Evolutionary conservation across 2,329 filamentous ascomycete species (phyloP), one percentile per base, ranked within the genome.

Genomic region (Alternaria solani): DNA sequence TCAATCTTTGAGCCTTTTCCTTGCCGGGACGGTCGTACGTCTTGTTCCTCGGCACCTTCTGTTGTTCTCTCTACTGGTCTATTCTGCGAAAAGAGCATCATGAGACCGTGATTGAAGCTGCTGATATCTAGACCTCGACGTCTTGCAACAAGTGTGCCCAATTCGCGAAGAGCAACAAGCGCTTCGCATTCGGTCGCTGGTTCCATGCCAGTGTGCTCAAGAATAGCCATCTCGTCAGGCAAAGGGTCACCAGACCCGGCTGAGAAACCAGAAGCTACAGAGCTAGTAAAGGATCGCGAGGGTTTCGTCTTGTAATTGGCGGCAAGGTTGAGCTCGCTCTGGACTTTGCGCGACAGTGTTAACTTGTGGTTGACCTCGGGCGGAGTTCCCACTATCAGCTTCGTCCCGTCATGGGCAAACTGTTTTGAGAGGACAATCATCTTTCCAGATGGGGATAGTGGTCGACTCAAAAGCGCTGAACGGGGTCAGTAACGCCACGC

Each of bases 351-450:
- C 25, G 74, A 71, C 11, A 77, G 65, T 3, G 59, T 69, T 1
- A 60, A 47, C 2, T 61, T 53, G 30, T 55, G 48, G 2, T 59
- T 56, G 1, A 51, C 30, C 2, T 44, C 57, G 5, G 78, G 75
- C 12, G 75, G 76, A 16, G 75, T 75, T 2, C 75, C 78, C 9
- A 79, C 69, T 9, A 69, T 68, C 3, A 80, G 57, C 9, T 72
- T 65, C 25, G 70, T 57, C 32, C 66, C 54, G 4, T 56, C 73
- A 38, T 62, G 64, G 4, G 72, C 73, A 14, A 82, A 68, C n/a
- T 75, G 75, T 56, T 72, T 70, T 5, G 80, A 82, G 11, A 81
- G 64, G 41, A 71, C 71, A 25, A 66, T 67, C 78, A 82, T 81
- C 42, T 73, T 72, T 14, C 64, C 67, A 2, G 80, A 81, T 4